Evolutionary conservation across 768 basidiomycete genomes (phyloP).

Genomic region (Inosperma sp.): DNA sequence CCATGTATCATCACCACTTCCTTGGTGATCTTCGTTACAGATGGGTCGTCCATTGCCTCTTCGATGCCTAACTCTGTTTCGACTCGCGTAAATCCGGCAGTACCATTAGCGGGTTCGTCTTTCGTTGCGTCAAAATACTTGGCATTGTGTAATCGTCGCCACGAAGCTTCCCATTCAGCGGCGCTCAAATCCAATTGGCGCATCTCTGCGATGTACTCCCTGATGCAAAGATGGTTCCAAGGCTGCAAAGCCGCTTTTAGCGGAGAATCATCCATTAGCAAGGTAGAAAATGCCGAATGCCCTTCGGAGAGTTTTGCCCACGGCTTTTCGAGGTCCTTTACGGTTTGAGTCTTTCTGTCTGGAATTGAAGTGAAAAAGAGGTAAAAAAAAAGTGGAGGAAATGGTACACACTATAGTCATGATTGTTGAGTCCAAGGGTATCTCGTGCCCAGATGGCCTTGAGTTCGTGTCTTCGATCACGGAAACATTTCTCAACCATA

Average conservation of each 20-base stretch:
- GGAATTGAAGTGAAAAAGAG: neutral
- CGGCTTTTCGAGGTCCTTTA: slow-evolving; percentile 70
- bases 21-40: slow-evolving; percentile 10
- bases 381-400: slow-evolving; percentile 3
- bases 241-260: slow-evolving; percentile 63
- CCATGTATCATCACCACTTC: slow-evolving; percentile 19
- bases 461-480: slow-evolving; percentile 36
- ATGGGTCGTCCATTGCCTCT: slow-evolving; percentile 4
- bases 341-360: slow-evolving; percentile 51
- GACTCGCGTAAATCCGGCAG: neutral
- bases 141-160: slow-evolving; percentile 3
- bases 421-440: slow-evolving; percentile 58
- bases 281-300: slow-evolving; percentile 43
- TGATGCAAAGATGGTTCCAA: slow-evolving; percentile 75
- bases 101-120: no score
- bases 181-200: slow-evolving; percentile 31
- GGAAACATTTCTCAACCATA: slow-evolving; percentile 68
- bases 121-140: no score
- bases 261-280: slow-evolving; percentile 54
- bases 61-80: neutral
- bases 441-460: slow-evolving; percentile 77
- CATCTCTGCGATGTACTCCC: slow-evolving; percentile 52
- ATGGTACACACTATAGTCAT: slow-evolving; percentile 70
- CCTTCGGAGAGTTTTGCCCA: slow-evolving; percentile 44
- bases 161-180: neutral